phyloP scores from a whole-genome alignment of 352 stramenopile genomes.

The Plasmopara viticola region DNA sequence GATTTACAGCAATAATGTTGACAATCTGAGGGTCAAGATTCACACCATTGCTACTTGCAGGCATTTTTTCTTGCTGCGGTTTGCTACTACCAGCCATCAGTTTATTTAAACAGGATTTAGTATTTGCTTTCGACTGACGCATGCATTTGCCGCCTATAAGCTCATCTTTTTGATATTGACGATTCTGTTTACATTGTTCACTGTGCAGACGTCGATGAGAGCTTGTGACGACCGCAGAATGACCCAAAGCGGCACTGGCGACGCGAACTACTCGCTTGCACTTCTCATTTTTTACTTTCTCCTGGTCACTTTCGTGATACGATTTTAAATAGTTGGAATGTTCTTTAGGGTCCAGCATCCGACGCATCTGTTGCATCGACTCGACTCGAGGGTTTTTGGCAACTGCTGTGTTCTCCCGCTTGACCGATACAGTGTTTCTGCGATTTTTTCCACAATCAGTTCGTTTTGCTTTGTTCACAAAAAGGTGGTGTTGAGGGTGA shows the following conservation, averaged over 20 bases:
- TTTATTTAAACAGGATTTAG: neutral
- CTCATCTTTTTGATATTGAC: neutral
- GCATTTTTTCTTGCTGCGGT: neutral
- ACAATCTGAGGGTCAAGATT: neutral
- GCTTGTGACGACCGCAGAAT: neutral
- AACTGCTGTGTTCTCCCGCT: constrained; percentile 5
- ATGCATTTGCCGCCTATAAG: neutral
- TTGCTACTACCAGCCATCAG: neutral
- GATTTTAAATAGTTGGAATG: constrained; percentile 19
- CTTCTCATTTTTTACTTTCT: neutral
- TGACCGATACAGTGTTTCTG: constrained; percentile 3
- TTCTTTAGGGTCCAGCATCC: constrained; percentile 34
- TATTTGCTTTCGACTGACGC: neutral
- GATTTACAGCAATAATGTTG: neutral
- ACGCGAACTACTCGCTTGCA: neutral
- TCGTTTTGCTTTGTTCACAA: constrained; percentile 4
- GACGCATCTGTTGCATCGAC: constrained; percentile 20
- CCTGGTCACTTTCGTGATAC: constrained; percentile 4
- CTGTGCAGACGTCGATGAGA: neutral
- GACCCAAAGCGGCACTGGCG: neutral
- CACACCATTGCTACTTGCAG: neutral
- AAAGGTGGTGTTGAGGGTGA: constrained; percentile 23
- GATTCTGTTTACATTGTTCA: neutral
- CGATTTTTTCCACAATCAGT: constrained; percentile 3
- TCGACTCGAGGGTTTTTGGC: constrained; percentile 1